Evolutionary conservation across 108 stramenopile genomes (phyloP), one percentile per base, ranked within the genome.

Genomic region (Chaetoceros tenuissimus): DNA sequence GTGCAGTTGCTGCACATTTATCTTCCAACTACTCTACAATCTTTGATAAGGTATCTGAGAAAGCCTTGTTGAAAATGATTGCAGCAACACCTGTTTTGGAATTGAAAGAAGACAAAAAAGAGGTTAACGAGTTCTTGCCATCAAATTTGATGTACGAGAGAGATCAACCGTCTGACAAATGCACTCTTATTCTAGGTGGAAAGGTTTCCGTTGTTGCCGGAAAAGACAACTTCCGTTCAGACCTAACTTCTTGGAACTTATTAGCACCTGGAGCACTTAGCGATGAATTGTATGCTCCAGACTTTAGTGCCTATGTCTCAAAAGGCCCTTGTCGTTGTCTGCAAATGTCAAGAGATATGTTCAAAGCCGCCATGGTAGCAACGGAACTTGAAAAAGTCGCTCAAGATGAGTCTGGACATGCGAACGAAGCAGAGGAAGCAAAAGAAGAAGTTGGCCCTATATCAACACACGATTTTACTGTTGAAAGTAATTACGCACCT

Each of bases 171-270:
- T 72, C 78, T 52, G 72, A 88, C 46, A 71, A 72, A 28, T 84
- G 79, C 34, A 94, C 92, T 23, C 51, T 96, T 22, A 71, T 96
- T 49, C 73, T 96, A 13, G 69, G 74, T 48, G 95, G 95, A 17
- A 96, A 85, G 52, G 71, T 92, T 31, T 77, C 80, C 8, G 77
- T 96, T 22, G 46, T 96, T 46, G 84, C 87, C 24, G 95, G 95
- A 27, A 59, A 74, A 22, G 92, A 96, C 55, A 79, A 77, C 27
- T 96, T 96, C 54, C 75, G 81, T 3, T 75, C 88, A 5, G 89
- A 92, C 44, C 72, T 86, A 24, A 84, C 88, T 16, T 78, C 88
- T 2, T 96, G 95, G 95, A 75, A 84, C 16, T 76, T 96, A 52
- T 66, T 96, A 24, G 92, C 79, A 1, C 60, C 72, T n/a, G 55